Percentiles rank a stretch among this genome's conserved stretches.
phyloP scores from a whole-genome alignment of 371 early-diverging fungal genomes.

The Syncephalastrum sp. region DNA sequence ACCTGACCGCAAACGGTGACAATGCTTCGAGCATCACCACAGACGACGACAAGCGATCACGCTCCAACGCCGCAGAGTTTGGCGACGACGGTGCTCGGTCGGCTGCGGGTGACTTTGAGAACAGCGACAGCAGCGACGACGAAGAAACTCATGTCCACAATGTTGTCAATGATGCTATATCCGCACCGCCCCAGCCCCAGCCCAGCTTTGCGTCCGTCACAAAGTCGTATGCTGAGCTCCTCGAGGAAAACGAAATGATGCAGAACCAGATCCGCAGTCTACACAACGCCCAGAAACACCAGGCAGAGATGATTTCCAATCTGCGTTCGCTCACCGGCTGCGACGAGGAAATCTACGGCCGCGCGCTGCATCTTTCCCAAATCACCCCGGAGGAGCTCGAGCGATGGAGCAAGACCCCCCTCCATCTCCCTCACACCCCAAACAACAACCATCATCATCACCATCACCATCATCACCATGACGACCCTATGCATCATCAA shows the following conservation, averaged over 20 bases:
- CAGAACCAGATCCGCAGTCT: conserved; percentile 38
- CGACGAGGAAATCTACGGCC: conserved; percentile 34
- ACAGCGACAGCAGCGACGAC: conserved; percentile 37
- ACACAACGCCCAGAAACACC: conserved; percentile 41
- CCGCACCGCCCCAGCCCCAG: conserved; percentile 53
- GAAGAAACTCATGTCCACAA: conserved; percentile 17
- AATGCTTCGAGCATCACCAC: conserved; percentile 16
- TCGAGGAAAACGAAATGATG: conserved; percentile 51
- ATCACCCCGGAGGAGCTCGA: conserved; percentile 20
- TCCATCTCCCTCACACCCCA: not conserved
- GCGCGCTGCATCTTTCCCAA: conserved; percentile 35
- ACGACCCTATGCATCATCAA: too few relatives aligned
- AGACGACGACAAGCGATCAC: conserved; percentile 44
- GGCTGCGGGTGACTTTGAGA: conserved; percentile 42
- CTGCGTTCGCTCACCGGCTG: conserved; percentile 35
- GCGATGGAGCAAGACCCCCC: conserved; percentile 10
- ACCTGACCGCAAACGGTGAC: conserved; percentile 20
- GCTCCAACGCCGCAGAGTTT: conserved; percentile 53
- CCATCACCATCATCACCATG: too few relatives aligned
- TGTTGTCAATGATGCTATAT: conserved; percentile 46
- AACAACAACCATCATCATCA: not conserved
- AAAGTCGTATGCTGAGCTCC: conserved; percentile 45
- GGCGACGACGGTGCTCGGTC: conserved; percentile 49
- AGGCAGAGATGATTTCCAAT: conserved; percentile 40
- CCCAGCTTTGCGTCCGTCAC: conserved; percentile 46